These are phyloP conservation scores for Sarcodon aspratus DNA, from an alignment of 768 basidiomycete species.

Conservation along the genomic window DNA sequence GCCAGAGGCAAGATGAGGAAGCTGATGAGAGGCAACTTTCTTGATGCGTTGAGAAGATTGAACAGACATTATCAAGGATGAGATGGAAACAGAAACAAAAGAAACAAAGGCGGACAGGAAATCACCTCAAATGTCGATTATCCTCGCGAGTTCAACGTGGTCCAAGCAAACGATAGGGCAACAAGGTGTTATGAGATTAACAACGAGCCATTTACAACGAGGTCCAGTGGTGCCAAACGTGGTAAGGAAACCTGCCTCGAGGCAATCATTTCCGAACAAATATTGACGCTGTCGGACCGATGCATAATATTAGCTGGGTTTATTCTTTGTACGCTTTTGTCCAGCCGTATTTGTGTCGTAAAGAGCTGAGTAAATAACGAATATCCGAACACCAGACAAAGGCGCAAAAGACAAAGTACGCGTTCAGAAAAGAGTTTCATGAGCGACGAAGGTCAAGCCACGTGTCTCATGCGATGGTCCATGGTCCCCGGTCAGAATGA, in stretches of 20 bases:
- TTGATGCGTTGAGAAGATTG: background rate
- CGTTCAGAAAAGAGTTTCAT: no score
- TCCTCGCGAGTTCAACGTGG: background rate
- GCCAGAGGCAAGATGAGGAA: background rate
- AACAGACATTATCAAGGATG: background rate
- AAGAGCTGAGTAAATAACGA: no score
- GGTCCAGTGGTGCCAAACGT: background rate
- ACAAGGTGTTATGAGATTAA: background rate
- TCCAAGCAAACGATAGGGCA: background rate
- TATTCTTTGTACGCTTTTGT: no score
- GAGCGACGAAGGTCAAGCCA: no score
- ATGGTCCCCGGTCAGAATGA: no score
- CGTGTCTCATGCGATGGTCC: no score
- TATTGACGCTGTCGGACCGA: no score
- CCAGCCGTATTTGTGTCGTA: no score
- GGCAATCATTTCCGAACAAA: conserved; percentile 1
- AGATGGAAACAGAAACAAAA: background rate
- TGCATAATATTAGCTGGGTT: no score
- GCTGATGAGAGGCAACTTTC: background rate
- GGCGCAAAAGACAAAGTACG: no score
- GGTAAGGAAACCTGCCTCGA: background rate
- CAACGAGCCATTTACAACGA: background rate
- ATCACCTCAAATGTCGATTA: background rate
- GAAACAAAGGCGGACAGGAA: background rate
- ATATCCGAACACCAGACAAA: no score